phyloP scores from a whole-genome alignment of 2,329 filamentous ascomycete species.

The Paraphaeosphaeria sporulosa region DNA sequence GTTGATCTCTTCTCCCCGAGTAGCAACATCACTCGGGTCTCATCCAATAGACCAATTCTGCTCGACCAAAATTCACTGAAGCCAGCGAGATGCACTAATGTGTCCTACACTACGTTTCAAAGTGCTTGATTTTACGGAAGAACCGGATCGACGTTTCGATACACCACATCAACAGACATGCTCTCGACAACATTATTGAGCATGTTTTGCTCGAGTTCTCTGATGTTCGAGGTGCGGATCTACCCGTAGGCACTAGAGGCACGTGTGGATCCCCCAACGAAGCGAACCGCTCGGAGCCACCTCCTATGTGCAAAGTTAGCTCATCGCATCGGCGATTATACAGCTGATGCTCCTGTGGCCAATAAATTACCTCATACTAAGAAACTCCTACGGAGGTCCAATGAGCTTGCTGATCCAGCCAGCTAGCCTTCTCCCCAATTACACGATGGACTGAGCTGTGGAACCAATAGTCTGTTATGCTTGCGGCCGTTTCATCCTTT shows the following conservation, averaged over 20 bases:
- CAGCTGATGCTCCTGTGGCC: background rate
- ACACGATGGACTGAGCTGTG: background rate
- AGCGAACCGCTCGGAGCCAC: background rate
- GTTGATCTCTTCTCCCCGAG: background rate
- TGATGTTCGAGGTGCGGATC: background rate
- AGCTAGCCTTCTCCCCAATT: background rate
- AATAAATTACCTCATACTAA: background rate
- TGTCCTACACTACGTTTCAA: background rate
- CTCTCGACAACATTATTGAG: background rate
- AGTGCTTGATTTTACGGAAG: background rate
- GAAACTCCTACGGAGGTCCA: background rate
- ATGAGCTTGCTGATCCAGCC: background rate
- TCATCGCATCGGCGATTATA: background rate
- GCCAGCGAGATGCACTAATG: background rate
- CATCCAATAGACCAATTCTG: background rate
- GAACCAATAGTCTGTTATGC: slow-evolving; percentile 4
- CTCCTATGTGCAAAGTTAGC: background rate
- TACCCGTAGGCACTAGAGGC: background rate
- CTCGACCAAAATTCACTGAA: background rate
- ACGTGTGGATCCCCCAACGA: background rate
- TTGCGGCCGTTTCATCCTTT: background rate
- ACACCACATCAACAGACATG: background rate
- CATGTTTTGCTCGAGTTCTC: background rate
- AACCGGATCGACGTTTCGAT: background rate
- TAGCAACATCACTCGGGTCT: background rate